Evolutionary conservation across 2,329 filamentous ascomycete species (phyloP).

Genomic region (Amesomyces nigricolor): DNA sequence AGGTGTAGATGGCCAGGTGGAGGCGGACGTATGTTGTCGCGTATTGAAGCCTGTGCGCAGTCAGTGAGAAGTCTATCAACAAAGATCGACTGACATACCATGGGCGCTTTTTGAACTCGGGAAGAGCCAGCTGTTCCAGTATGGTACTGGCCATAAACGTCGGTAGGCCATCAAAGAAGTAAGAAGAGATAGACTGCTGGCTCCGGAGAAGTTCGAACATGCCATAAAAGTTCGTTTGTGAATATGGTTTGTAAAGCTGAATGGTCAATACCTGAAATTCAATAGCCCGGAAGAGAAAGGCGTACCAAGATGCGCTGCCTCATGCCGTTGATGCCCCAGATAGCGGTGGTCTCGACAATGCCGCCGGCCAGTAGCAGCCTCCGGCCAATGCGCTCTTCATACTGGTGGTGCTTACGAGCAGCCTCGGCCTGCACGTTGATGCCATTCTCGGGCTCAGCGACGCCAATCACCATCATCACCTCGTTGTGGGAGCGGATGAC

Average conservation of each 20-base stretch:
- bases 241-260: constrained; percentile 48
- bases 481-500: constrained; percentile 57
- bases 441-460: constrained; percentile 50
- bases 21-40: constrained; percentile 36
- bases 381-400: constrained; percentile 44
- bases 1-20: constrained; percentile 49
- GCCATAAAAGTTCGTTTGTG: constrained; percentile 44
- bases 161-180: constrained; percentile 38
- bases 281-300: too few species aligned
- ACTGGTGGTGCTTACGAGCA: constrained; percentile 39
- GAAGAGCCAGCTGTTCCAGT: constrained; percentile 28
- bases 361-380: constrained; percentile 34
- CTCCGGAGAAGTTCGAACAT: constrained; percentile 34
- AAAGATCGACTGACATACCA: constrained; percentile 1
- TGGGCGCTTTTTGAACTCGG: not conserved
- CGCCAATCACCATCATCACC: constrained; percentile 58
- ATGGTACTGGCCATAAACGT: constrained; percentile 33
- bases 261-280: not conserved
- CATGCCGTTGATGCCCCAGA: constrained; percentile 50
- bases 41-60: constrained; percentile 13
- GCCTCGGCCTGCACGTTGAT: constrained; percentile 36
- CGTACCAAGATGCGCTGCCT: constrained; percentile 53
- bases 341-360: constrained; percentile 37
- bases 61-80: not conserved
- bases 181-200: constrained; percentile 31